These are phyloP conservation scores for Coemansia sp. DNA, from an alignment of 192 early-diverging fungal genomes.

Conservation along the genomic window DNA sequence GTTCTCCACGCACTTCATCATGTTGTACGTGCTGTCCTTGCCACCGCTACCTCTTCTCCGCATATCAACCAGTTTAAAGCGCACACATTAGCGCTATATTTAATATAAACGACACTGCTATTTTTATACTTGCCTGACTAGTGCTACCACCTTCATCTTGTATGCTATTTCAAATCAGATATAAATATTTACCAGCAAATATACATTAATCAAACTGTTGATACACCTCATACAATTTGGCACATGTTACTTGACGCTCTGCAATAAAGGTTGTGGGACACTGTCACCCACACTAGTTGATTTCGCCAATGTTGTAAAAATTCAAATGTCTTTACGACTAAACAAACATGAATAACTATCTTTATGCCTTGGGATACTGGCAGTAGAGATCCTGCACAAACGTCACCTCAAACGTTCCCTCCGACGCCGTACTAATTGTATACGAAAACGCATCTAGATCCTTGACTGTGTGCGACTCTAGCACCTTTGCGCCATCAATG, in stretches of 20 bases:
- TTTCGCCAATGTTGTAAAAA: no score
- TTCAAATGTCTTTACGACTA: no score
- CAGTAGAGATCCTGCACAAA: constrained; percentile 64
- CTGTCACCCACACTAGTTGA: no score
- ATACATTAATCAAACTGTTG: no score
- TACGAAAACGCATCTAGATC: constrained; percentile 53
- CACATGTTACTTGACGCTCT: no score
- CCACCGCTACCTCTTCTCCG: constrained; percentile 68
- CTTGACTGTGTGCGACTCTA: constrained; percentile 60
- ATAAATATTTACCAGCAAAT: no score
- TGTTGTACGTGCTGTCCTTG: constrained; percentile 94
- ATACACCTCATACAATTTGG: no score
- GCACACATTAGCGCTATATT: not conserved
- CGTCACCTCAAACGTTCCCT: constrained; percentile 66
- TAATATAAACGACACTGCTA: no score
- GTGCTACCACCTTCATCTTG: constrained; percentile 47
- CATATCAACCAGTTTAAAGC: not conserved
- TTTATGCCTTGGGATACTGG: constrained; percentile 58
- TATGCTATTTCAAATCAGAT: no score
- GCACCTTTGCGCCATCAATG: constrained; percentile 17
- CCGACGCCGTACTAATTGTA: constrained; percentile 57
- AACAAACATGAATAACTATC: not conserved
- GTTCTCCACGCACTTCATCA: constrained; percentile 91
- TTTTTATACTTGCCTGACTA: constrained; percentile 26
- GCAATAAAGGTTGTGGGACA: no score